Base-by-base conservation (phyloP, 2,329 filamentous ascomycete species). In the Byssoonygena ceratinophila region DNA sequence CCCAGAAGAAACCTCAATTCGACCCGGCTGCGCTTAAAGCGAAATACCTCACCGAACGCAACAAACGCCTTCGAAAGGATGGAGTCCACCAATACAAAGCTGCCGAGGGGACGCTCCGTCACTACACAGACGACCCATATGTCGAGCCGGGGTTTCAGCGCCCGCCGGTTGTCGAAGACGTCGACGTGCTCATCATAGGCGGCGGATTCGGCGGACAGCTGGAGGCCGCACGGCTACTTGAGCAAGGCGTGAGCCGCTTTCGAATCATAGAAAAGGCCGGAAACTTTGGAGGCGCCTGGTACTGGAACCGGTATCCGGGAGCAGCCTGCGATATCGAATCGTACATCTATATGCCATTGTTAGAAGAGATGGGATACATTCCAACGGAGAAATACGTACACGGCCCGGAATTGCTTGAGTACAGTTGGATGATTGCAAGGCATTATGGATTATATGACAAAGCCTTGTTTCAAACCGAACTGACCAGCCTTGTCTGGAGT, bases 361-460 rank as follows among this genome's bases (percentile, higher is more conserved):
- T 83, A 1, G 79, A 83, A 55, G 78, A 82, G 62, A 80, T 71
- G 1, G 74, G 74, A 0, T 81, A 80, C 59, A 73, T 81, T 61
- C 81, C 80, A 0, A 74, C 68, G 14, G 68, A 76, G 40, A 70
- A 71, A 39, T 78, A 76, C 56, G 64, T 71, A 0, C 64, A 64
- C 8, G 74, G 71, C 0, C 57, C 63, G 2, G 76, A 78, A 57
- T 54, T 81, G 16, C 69, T 72, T 0, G 61, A 67, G 32, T 71
- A 81, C 59, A 67, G 71, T 2, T 62, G 74, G 5, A 62, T 64
- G 1, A 69, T 80, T 14, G 72, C 70, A 4, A 61, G 64, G 37
- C 66, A 72, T 52, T 80, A 67, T 56, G 60, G 66, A 2, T 61
- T 81, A 3, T 62, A 68, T 27, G 52, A 61, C 2, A 61, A 63